Evolutionary conservation across 108 stramenopile genomes (phyloP).

Genomic region (Skeletonema marinoi): DNA sequence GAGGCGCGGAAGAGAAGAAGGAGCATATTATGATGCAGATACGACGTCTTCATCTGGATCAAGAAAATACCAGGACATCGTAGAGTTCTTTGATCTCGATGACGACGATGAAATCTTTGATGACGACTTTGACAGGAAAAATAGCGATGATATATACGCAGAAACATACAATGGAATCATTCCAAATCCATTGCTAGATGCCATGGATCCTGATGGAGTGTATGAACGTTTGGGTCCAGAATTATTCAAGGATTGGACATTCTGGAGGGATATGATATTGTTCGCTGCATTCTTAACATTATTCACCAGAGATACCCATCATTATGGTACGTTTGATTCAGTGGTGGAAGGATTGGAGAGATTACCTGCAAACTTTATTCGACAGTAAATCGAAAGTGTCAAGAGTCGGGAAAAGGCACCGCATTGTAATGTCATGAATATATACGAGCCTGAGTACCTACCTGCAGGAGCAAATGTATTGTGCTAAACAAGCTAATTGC

Average conservation of each 20-base stretch:
- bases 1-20: slow-evolving; percentile 16
- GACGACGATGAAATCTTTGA: slow-evolving; percentile 29
- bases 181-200: slow-evolving; percentile 48
- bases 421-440: background rate
- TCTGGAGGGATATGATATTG: slow-evolving; percentile 41
- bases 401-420: background rate
- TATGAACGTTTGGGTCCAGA: slow-evolving; percentile 50
- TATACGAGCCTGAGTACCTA: background rate
- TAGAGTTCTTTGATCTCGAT: slow-evolving; percentile 49
- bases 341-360: slow-evolving; percentile 39
- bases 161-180: slow-evolving; percentile 43
- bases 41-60: slow-evolving; percentile 13
- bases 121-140: slow-evolving; percentile 15
- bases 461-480: background rate
- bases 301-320: slow-evolving; percentile 42
- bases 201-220: slow-evolving; percentile 51
- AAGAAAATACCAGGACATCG: slow-evolving; percentile 28
- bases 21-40: slow-evolving; percentile 7
- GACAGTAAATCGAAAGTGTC: background rate
- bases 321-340: slow-evolving; percentile 48
- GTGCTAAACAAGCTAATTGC: background rate
- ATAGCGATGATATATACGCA: background rate
- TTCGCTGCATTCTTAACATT: slow-evolving; percentile 34
- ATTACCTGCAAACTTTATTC: slow-evolving; percentile 33
- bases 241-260: slow-evolving; percentile 46